Base-by-base conservation (phyloP, 2,329 filamentous ascomycete genomes). In the Aspergillus ustus region DNA sequence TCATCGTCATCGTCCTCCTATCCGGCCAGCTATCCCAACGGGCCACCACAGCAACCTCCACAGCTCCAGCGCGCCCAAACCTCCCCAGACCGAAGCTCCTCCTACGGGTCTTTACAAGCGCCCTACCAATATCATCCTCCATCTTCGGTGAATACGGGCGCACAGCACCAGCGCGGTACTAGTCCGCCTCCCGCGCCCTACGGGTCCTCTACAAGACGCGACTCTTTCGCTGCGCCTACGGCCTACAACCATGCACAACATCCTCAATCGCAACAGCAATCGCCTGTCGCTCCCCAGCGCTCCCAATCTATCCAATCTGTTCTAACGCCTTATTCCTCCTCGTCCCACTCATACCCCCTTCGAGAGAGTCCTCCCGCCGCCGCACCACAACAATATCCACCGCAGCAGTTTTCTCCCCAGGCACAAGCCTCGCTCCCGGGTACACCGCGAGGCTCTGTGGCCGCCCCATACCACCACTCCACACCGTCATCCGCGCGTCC, bases 371-470 rank as follows among this genome's bases (percentile, higher is more conserved):
- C 78, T 58, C 70, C 74, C 45, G 70, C 72, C 20, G 63, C 69
- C 31, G 65, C 67, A 60, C 62, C 75, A 19, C 70, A 75, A 57
- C 64, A 72, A 53, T 68, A 70, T 50, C 68, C 71, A 22, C 67
- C 75, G 34, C 76, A 77, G 59, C 73, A 73, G 43, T 73, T 74
- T 55, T 74, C 73, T 54, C 73, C 71, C 40, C 66, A 66, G 46
- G 63, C 71, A 57, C 79, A 81, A 58, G 73, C 75, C 19, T 81
- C 81, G 6, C 77, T 84, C 60, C 79, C 81, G 13, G 77, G 76
- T 48, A 83, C 82, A 15, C 82, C 82, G 25, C 72, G 84, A 49
- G 81, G 80, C 1, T 82, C 82, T 28, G 81, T 79, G 52, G 69
- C 74, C 34, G 61, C 69, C 7, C 68, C 74, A 17, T 72, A 70